These are phyloP conservation scores for Colletotrichum orbiculare DNA, from an alignment of 2,329 filamentous ascomycete species.

Conservation along the genomic window DNA sequence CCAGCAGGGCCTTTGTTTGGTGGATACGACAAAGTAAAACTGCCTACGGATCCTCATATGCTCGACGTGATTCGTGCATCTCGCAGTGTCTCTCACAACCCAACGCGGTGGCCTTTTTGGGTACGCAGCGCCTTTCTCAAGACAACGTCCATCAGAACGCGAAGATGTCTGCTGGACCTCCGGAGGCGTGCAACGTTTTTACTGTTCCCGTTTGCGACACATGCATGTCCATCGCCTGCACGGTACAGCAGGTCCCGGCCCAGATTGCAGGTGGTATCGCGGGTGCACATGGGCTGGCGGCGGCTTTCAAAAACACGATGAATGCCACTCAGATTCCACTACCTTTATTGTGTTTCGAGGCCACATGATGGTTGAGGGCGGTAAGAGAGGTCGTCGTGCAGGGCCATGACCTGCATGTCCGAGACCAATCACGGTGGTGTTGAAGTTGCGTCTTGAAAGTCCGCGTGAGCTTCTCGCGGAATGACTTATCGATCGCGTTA, in stretches of 20 bases:
- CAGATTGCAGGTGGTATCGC: slow-evolving; percentile 13
- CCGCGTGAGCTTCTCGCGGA: not conserved
- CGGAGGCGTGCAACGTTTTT: slow-evolving; percentile 17
- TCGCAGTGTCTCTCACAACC: slow-evolving; percentile 26
- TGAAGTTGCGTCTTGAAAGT: not conserved
- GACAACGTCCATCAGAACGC: slow-evolving; percentile 23
- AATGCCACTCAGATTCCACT: slow-evolving; percentile 4
- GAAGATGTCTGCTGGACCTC: slow-evolving; percentile 11
- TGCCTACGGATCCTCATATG: slow-evolving; percentile 14
- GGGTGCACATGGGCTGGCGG: slow-evolving; percentile 14
- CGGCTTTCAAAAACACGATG: slow-evolving; percentile 10
- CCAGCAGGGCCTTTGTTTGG: not conserved
- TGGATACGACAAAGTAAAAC: slow-evolving; percentile 20
- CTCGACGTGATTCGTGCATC: slow-evolving; percentile 36
- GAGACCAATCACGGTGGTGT: not conserved
- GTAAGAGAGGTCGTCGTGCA: slow-evolving; percentile 5
- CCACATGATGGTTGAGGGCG: slow-evolving; percentile 27
- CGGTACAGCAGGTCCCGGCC: slow-evolving; percentile 31
- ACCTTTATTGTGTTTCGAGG: slow-evolving; percentile 24
- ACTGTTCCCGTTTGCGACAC: slow-evolving; percentile 14
- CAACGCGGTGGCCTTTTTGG: slow-evolving; percentile 25
- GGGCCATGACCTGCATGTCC: not conserved
- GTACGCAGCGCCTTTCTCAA: slow-evolving; percentile 34
- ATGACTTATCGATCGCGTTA: slow-evolving; percentile 2
- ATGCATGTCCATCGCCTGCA: slow-evolving; percentile 30